Conservation (phyloP, 164 flowering plant species). For the Berberis thunbergii region DNA sequence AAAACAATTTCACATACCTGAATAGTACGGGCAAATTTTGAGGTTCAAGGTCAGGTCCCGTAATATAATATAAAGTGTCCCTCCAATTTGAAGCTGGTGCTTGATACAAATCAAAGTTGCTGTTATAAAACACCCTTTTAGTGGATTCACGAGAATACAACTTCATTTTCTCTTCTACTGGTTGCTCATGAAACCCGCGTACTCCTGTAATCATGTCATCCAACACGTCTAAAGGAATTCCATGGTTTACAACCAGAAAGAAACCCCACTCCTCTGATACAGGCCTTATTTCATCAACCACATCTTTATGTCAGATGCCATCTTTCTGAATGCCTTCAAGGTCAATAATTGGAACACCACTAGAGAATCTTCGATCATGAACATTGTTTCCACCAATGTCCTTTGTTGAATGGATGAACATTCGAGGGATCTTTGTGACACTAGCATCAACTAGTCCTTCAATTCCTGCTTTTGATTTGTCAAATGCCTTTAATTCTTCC, state of each 20-base stretch:
- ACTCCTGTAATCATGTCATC: constrained; percentile 13
- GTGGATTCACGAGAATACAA: constrained; percentile 3
- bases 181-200: constrained; percentile 13
- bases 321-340: constrained; percentile 1
- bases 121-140: background rate
- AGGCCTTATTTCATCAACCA: constrained; percentile 5
- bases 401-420: constrained; percentile 17
- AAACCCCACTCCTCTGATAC: constrained; percentile 18
- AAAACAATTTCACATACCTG: constrained; percentile 1
- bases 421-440: constrained; percentile 13
- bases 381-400: background rate
- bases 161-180: constrained; percentile 12
- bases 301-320: background rate
- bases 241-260: constrained; percentile 21
- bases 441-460: constrained; percentile 26
- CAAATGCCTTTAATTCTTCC: constrained; percentile 5
- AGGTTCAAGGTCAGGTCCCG: constrained; percentile 13
- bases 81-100: constrained; percentile 14
- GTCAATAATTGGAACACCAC: constrained; percentile 14
- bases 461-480: constrained; percentile 22
- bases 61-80: constrained; percentile 3
- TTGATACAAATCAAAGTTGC: constrained; percentile 9
- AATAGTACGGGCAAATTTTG: constrained; percentile 3
- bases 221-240: constrained; percentile 8
- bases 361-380: background rate